Evolutionary conservation across 805 yeast genomes (phyloP).

Genomic region (Cyberlindnera maclurae): DNA sequence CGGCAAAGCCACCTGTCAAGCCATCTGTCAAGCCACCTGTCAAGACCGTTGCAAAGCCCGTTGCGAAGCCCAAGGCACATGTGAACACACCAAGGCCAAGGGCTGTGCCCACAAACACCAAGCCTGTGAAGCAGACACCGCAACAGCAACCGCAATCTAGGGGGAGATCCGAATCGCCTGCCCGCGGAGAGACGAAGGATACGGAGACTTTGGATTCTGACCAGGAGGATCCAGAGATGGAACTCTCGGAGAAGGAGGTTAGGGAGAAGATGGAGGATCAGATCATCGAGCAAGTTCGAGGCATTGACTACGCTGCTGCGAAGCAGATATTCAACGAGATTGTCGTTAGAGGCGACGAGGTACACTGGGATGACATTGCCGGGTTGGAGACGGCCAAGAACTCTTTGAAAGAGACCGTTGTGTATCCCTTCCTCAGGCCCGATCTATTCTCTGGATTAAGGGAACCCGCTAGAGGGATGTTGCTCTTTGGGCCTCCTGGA

Average conservation of each 20-base stretch:
- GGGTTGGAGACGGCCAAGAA: constrained; percentile 85
- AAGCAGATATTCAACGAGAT: constrained; percentile 84
- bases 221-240: constrained; percentile 16
- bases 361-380: constrained; percentile 94
- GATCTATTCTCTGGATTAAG: constrained; percentile 86
- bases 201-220: constrained; percentile 20
- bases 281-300: constrained; percentile 33
- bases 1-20: too few relatives aligned
- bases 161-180: constrained; percentile 18
- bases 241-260: constrained; percentile 22
- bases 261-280: constrained; percentile 26
- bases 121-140: constrained; percentile 1
- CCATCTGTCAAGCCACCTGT: too few relatives aligned
- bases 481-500: constrained; percentile 96
- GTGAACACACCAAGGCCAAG: constrained; percentile 5
- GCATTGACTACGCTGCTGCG: constrained; percentile 76
- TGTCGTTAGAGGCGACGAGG: constrained; percentile 86
- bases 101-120: constrained; percentile 1
- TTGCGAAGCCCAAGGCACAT: background rate
- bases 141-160: constrained; percentile 2
- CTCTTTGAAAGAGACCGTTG: constrained; percentile 90
- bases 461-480: constrained; percentile 96
- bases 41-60: background rate
- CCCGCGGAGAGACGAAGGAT: constrained; percentile 14
- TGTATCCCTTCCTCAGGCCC: constrained; percentile 91